These are phyloP conservation scores for Colletotrichum orbiculare DNA, from an alignment of 2,329 filamentous ascomycete genomes.

Conservation along the genomic window DNA sequence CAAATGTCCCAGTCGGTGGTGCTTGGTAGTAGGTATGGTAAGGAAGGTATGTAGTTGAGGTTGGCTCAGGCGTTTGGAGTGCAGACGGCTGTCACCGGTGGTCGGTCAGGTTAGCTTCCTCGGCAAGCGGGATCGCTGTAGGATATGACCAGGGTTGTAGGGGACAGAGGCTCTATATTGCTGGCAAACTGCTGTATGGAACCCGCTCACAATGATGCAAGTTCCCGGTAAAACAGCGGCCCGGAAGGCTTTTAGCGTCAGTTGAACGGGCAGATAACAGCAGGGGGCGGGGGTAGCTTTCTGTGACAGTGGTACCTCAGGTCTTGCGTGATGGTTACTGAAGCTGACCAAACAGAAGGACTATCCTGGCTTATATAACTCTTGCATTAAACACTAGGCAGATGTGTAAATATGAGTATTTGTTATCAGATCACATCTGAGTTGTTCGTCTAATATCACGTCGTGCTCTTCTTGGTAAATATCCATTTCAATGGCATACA, in stretches of 20 bases:
- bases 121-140: constrained; percentile 10
- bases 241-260: constrained; percentile 4
- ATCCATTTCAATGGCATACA: no score
- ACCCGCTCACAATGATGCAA: background rate
- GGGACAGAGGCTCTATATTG: background rate
- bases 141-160: background rate
- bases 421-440: no score
- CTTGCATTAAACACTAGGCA: no score
- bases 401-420: no score
- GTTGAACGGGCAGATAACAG: background rate
- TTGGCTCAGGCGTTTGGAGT: background rate
- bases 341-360: no score
- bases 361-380: no score
- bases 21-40: constrained; percentile 6
- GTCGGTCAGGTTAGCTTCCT: constrained; percentile 6
- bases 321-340: no score
- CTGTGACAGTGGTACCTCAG: background rate
- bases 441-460: no score
- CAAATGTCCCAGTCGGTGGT: background rate
- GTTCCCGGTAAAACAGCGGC: constrained; percentile 32
- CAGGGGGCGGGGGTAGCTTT: constrained; percentile 7
- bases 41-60: background rate
- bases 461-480: no score
- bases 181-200: constrained; percentile 17
- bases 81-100: constrained; percentile 4